Base-by-base conservation (phyloP, 108 stramenopile species). In the Cyclotella atomus region DNA sequence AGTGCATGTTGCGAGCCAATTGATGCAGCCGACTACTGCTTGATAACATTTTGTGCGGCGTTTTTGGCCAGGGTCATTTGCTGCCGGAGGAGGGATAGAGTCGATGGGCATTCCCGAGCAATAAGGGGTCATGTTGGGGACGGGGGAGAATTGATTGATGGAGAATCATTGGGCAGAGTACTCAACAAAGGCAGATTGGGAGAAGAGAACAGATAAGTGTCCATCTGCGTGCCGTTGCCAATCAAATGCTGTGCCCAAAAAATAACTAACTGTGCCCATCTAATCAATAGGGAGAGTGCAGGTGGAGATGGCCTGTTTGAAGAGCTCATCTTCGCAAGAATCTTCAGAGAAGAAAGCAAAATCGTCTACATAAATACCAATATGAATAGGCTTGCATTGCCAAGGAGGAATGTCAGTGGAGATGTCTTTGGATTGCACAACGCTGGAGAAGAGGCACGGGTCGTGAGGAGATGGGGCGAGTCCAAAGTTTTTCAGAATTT, bases 301-400 rank as follows among this genome's bases (percentile, higher is more conserved):
- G 15, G 53, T 28, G 4, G 3, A 12, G 12, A 70, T 15, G 23
- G 15, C 36, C 10, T 57, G 14, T 17, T 27, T 24, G 56, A 70
- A 70, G 2, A 27, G 24, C 9, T 41, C 24, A 29, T 59, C 68
- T 57, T 59, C 41, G 27, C 27, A 29, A 59, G 54, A 38, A 59
- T 38, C 47, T 3, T 21, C 30, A 1, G 56, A 70, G 41, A 44
- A 70, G 68, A 59, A 68, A 35, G 54, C 67, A 55, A 68, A 68
- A 36, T 53, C 67, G 29, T 68, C 67, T 3, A 68, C 67, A 59
- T 68, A 68, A 7, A 55, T 24, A 24, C 67, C 53, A 14, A 68
- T 27, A 10, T 62, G 15, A 7, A 68, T 45, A 16, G 27, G 34
- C 2, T 23, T 17, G 25, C 41, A 28, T 2, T 14, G 17, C 5